Percentiles rank a stretch among this genome's conserved stretches.
Evolutionary conservation across 2,329 filamentous ascomycete genomes (phyloP).

Genomic region (Geosmithia putterillii): DNA sequence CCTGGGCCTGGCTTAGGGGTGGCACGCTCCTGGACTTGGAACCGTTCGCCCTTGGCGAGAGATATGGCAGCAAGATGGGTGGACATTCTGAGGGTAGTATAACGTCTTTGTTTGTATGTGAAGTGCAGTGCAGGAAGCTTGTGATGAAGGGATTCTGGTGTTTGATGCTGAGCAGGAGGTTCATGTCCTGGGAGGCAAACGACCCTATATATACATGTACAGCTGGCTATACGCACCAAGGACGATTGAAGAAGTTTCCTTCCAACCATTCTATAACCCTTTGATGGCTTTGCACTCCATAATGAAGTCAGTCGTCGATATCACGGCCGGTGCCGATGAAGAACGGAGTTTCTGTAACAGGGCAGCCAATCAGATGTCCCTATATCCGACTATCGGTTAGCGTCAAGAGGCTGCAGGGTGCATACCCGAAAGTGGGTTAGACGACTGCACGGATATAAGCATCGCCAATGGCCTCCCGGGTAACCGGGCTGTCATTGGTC

Average conservation of each 20-base stretch:
- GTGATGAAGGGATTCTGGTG: not conserved
- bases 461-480: no score
- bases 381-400: conserved; percentile 14
- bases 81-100: conserved; percentile 16
- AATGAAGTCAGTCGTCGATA: not conserved
- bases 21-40: conserved; percentile 20
- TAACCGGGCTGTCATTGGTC: no score
- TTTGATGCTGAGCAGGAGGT: no score
- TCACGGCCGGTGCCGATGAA: no score
- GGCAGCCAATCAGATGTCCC: conserved; percentile 13
- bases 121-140: not conserved
- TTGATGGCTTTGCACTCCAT: no score
- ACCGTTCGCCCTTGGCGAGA: conserved; percentile 19
- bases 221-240: no score
- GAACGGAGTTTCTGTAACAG: not conserved
- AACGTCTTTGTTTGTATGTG: not conserved
- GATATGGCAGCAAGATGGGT: conserved; percentile 28
- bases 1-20: conserved; percentile 30
- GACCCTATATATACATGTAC: no score
- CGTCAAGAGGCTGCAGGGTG: conserved; percentile 3
- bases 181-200: no score
- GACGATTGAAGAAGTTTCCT: no score
- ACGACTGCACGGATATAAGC: not conserved
- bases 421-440: conserved; percentile 4
- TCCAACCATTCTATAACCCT: no score